These are phyloP conservation scores for Ophiostoma montium DNA, from an alignment of 2,329 filamentous ascomycete species.

Conservation along the genomic window DNA sequence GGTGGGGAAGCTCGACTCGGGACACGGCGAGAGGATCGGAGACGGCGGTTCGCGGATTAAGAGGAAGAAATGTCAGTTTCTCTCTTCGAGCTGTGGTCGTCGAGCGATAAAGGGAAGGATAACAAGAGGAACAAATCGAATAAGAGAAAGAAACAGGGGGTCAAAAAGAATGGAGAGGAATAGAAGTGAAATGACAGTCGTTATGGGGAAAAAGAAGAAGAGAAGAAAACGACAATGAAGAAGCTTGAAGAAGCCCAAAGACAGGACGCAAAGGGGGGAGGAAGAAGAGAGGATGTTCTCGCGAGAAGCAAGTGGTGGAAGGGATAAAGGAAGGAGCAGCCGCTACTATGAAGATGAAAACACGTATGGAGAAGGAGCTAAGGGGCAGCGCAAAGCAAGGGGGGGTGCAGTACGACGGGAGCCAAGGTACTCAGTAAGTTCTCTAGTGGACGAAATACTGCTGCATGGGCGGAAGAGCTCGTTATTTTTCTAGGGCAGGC, in stretches of 20 bases:
- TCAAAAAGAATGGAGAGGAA: background rate
- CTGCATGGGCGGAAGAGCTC: too few species aligned
- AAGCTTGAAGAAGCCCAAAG: background rate
- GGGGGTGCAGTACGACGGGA: background rate
- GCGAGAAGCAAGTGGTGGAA: slow-evolving; percentile 1
- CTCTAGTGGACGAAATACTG: too few species aligned
- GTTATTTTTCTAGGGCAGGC: too few species aligned
- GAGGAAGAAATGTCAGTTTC: background rate
- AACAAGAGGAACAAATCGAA: background rate
- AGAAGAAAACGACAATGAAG: background rate
- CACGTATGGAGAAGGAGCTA: slow-evolving; percentile 8
- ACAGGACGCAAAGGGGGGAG: background rate
- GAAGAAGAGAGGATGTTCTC: slow-evolving; percentile 3
- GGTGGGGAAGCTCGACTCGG: background rate
- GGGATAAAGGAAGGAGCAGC: background rate
- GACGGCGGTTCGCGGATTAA: background rate
- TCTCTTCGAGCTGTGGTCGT: background rate
- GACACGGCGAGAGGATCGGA: background rate
- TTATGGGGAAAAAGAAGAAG: background rate
- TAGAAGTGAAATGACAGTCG: background rate
- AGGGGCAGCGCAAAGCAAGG: slow-evolving; percentile 7
- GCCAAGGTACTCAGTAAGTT: background rate
- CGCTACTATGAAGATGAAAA: slow-evolving; percentile 7
- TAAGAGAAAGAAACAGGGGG: background rate
- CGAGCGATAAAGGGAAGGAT: background rate